phyloP scores from a whole-genome alignment of 78 protist species.

The Parvularia atlantis region DNA sequence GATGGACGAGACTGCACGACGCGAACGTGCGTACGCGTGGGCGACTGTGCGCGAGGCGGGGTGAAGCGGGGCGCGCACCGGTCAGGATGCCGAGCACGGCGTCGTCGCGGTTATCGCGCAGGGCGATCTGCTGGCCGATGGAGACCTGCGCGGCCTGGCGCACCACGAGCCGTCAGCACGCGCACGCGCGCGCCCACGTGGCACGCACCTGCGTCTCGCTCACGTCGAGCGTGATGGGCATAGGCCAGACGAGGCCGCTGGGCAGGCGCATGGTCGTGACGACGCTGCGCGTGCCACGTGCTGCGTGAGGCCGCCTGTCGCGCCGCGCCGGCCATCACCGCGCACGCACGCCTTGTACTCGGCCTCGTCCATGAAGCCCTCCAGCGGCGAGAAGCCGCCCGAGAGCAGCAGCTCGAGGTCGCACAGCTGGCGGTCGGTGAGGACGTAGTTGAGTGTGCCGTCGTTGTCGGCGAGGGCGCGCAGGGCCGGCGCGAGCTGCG shows the following conservation, averaged over 20 bases:
- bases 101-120: slow-evolving; percentile 27
- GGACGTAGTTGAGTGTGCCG: slow-evolving; percentile 2
- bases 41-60: slow-evolving; percentile 17
- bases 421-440: slow-evolving; percentile 69
- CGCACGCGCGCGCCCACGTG: no score
- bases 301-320: no score
- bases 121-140: neutral
- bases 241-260: slow-evolving; percentile 51
- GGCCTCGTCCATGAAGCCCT: slow-evolving; percentile 52
- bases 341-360: slow-evolving; percentile 41
- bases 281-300: no score
- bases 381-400: slow-evolving; percentile 56
- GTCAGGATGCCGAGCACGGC: slow-evolving; percentile 33
- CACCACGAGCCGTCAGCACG: no score
- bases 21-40: neutral
- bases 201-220: no score
- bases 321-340: slow-evolving; percentile 23
- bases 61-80: no score
- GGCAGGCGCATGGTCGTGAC: slow-evolving; percentile 24
- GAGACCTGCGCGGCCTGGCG: neutral
- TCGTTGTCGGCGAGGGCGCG: neutral
- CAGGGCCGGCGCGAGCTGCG: slow-evolving; percentile 1
- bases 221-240: slow-evolving; percentile 56
- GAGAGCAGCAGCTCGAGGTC: slow-evolving; percentile 69
- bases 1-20: slow-evolving; percentile 26